A percentile compares a stretch with the other conserved stretches of the same genome.
Conservation (phyloP, 179 eudicot species). For the Vitellaria paradoxa region DNA sequence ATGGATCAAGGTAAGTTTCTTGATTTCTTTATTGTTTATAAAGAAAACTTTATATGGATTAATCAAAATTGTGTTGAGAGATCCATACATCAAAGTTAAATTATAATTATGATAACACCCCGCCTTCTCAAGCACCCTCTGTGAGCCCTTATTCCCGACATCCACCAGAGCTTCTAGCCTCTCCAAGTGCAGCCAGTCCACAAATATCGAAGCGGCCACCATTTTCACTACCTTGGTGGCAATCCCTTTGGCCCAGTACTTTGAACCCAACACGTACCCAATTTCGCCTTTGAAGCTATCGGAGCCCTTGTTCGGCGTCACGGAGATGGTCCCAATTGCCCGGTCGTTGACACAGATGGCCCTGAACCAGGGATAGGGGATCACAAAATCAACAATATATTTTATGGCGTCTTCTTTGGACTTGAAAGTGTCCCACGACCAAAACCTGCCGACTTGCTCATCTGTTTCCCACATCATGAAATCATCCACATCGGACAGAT, state of each 20-base stretch:
- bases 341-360: constrained; percentile 49
- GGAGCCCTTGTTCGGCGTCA: constrained; percentile 18
- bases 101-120: no score
- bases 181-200: constrained; percentile 38
- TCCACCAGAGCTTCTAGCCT: constrained; percentile 39
- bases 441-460: constrained; percentile 37
- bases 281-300: constrained; percentile 32
- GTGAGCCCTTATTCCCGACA: constrained; percentile 37
- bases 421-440: constrained; percentile 38
- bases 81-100: no score
- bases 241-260: constrained; percentile 48
- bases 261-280: constrained; percentile 42
- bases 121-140: constrained; percentile 38
- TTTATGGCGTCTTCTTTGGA: constrained; percentile 38
- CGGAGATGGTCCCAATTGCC: constrained; percentile 37
- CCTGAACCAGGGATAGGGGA: constrained; percentile 43
- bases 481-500: constrained; percentile 45
- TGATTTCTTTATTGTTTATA: no score
- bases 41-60: no score
- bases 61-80: no score
- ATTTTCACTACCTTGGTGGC: constrained; percentile 35
- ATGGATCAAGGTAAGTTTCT: no score
- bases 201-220: constrained; percentile 28
- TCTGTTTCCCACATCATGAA: constrained; percentile 55
- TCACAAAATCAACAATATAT: constrained; percentile 18